Evolutionary conservation across 768 basidiomycete genomes (phyloP), one percentile per base, ranked within the genome.

Genomic region (Mycena galericulata): DNA sequence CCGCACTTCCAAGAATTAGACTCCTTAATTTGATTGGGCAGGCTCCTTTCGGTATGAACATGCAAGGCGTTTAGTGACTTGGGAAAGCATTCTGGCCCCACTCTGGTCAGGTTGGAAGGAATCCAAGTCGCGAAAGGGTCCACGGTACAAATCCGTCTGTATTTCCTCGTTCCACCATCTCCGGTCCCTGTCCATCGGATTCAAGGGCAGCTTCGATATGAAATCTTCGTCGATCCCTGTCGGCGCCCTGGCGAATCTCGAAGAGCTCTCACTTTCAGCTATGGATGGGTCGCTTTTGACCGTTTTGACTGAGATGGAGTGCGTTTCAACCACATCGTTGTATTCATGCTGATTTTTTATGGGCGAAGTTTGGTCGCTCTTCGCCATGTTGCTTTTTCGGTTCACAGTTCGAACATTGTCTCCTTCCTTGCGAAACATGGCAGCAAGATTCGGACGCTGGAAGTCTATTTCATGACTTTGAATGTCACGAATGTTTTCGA

Each of bases 391-490:
- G 17, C 17, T 11, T 56, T 67, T 30, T 36, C 27, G 3, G 30
- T 5, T 20, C 32, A 46, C 1, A 30, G 45, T 27, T 18, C 12
- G 22, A 51, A 29, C 8, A 15, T 56, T 4, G 38, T 8, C 15
- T 17, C 15, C 24, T 70, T 70, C 40, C 38, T 70, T 11, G 17
- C 20, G 10, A 70, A 65, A 26, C 69, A 70, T 11, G 69, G 69
- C 29, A 41, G 27, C 46, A 65, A 66, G 60, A 51, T 70, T 38
- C 54, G 17, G 18, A 56, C 47, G 9, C 47, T 55, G 43, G 50
- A 38, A 9, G 47, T 56, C 10, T 20, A 18, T 10, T 2, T 46
- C 22, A 15, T 17, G 38, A 55, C n/a, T 9, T 27, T 6, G 36
- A 22, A 14, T 30, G 26, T 45, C 34, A 17, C 38, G 1, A 57